Base-by-base conservation (phyloP, 345 rosid genomes). In the Bruguiera gymnorhiza region DNA sequence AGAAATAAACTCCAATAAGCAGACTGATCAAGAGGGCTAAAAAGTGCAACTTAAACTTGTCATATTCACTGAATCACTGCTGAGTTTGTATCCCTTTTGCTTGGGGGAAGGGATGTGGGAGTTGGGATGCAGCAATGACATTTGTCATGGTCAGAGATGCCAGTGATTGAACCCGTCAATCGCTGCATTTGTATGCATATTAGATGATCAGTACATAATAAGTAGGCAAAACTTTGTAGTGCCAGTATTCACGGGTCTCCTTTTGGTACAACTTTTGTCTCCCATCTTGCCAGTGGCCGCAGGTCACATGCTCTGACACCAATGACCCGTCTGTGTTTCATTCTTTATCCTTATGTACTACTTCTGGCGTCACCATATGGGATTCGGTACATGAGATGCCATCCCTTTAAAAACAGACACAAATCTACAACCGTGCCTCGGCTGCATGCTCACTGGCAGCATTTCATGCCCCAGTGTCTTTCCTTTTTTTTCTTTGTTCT, bases 261-360 rank as follows among this genome's bases (percentile, higher is more conserved):
- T 60, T 69, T 73, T 62, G 83, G 78, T 54, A 63, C 68, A 74
- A 58, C 52, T 76, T 76, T 76, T 79, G 83, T 77, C 80, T 74
- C 76, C 74, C 66, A 61, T 71, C 15, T 51, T 73, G 72, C 62
- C 61, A 73, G 73, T 72, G 72, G 67, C 80, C 76, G 66, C 57
- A 77, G 75, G 63, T 81, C 87, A 84, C 87, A 84, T 78, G 84
- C 61, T 75, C 87, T 80, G 87, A 80, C 85, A 79, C 68, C 39
- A 31, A 50, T 39, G 13, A 9, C 55, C 60, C 39, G 36, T 67
- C 56, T 53, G 39, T 76, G 77, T 79, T 78, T 74, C 76, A 72
- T 74, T 81, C 79, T 76, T 74, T 72, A 71, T 83, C 76, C 67
- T 81, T 77, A 65, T 70, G 67, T 72, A 74, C 70, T 51, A 55